Evolutionary conservation across 768 basidiomycete genomes (phyloP).

Genomic region (Naganishia kalamii): DNA sequence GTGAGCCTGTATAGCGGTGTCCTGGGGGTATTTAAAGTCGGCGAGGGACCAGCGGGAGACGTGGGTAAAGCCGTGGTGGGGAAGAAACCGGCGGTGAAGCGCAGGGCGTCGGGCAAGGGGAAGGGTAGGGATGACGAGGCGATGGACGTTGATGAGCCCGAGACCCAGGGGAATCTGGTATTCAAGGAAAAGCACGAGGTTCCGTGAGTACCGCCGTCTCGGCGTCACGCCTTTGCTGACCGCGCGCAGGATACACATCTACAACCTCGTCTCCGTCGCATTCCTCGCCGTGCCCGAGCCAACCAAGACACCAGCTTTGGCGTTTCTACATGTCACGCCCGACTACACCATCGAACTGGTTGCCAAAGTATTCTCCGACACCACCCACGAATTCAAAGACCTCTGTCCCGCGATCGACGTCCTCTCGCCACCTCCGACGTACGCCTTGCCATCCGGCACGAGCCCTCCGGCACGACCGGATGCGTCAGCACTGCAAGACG

Average conservation of each 20-base stretch:
- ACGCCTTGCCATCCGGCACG: constrained; percentile 2
- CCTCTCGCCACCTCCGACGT: constrained; percentile 24
- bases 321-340: constrained; percentile 36
- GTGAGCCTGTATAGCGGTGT: constrained; percentile 43
- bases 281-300: constrained; percentile 33
- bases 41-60: background rate
- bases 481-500: constrained; percentile 18
- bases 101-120: constrained; percentile 34
- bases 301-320: constrained; percentile 19
- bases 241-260: constrained; percentile 42
- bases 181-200: constrained; percentile 14
- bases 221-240: constrained; percentile 20
- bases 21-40: constrained; percentile 33
- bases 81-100: constrained; percentile 8
- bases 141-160: constrained; percentile 39
- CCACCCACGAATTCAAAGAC: constrained; percentile 33
- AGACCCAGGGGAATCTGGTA: constrained; percentile 27
- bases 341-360: constrained; percentile 32
- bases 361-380: constrained; percentile 26
- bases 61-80: background rate
- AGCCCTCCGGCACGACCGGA: constrained; percentile 17
- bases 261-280: constrained; percentile 39
- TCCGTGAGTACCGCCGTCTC: constrained; percentile 21
- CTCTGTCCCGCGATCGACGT: constrained; percentile 31
- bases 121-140: background rate